Evolutionary conservation across 2,329 filamentous ascomycete genomes (phyloP).

Genomic region (Boeremia exigua): DNA sequence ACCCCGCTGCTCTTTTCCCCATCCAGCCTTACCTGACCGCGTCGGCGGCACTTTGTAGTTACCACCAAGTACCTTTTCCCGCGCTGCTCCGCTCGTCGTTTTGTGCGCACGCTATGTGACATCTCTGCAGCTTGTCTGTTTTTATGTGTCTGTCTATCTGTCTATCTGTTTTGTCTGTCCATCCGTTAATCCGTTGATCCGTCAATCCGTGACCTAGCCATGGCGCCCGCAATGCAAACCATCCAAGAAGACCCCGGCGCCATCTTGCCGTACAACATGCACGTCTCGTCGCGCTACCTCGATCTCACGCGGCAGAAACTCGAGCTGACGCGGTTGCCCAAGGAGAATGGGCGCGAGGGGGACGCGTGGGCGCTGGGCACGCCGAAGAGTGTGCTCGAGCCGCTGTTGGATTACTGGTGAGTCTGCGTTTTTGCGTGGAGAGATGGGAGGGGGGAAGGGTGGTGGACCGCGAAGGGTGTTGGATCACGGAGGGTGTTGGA

Average conservation of each 20-base stretch:
- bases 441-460: too few relatives aligned
- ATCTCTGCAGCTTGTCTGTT: background rate
- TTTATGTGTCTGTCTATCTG: background rate
- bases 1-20: constrained; percentile 4
- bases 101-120: constrained; percentile 3
- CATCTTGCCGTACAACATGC: constrained; percentile 43
- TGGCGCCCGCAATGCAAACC: background rate
- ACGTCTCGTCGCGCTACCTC: constrained; percentile 68
- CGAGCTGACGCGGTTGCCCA: constrained; percentile 36
- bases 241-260: constrained; percentile 23
- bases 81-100: background rate
- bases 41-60: background rate
- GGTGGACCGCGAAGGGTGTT: too few relatives aligned
- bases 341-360: background rate
- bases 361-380: constrained; percentile 58
- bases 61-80: too few relatives aligned
- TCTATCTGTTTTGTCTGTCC: background rate
- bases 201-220: too few relatives aligned
- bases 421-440: constrained; percentile 29
- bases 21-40: background rate
- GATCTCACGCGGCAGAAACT: constrained; percentile 72
- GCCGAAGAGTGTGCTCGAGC: constrained; percentile 67
- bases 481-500: too few relatives aligned
- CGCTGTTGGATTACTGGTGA: constrained; percentile 68
- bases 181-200: too few relatives aligned